These are phyloP conservation scores for Solanum habrochaites DNA, from an alignment of 257 asterid genomes.

Conservation along the genomic window DNA sequence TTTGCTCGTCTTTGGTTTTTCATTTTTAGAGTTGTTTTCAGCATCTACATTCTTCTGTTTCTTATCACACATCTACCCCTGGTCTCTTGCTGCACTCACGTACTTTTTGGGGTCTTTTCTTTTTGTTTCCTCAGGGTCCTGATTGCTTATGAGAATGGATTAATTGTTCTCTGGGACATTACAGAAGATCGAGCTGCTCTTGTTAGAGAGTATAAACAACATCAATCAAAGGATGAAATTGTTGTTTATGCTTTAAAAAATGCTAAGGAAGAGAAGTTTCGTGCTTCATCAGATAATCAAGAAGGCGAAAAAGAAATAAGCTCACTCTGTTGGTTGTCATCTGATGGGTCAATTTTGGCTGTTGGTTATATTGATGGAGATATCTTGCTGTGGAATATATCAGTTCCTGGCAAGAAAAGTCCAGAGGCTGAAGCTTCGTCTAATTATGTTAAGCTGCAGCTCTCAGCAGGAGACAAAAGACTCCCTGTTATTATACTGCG, in stretches of 20 bases:
- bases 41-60: background rate
- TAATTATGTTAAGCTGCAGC: conserved; percentile 57
- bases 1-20: background rate
- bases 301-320: conserved; percentile 79
- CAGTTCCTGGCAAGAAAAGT: conserved; percentile 36
- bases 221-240: conserved; percentile 39
- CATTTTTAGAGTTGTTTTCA: background rate
- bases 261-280: conserved; percentile 20
- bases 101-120: background rate
- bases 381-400: conserved; percentile 77
- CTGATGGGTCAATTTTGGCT: conserved; percentile 85
- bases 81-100: background rate
- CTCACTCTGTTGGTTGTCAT: conserved; percentile 91
- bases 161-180: conserved; percentile 88
- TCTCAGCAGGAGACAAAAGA: conserved; percentile 67
- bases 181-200: conserved; percentile 72
- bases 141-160: conserved; percentile 83
- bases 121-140: conserved; percentile 50
- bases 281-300: conserved; percentile 38
- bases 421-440: conserved; percentile 28
- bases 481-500: conserved; percentile 92
- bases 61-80: background rate
- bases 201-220: conserved; percentile 59
- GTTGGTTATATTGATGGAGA: conserved; percentile 98
- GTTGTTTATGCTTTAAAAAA: conserved; percentile 35